A percentile compares a stretch with the other conserved stretches of the same genome.
Evolutionary conservation across 257 asterid species (phyloP).

Genomic region (Parsonsia alboflavescens): DNA sequence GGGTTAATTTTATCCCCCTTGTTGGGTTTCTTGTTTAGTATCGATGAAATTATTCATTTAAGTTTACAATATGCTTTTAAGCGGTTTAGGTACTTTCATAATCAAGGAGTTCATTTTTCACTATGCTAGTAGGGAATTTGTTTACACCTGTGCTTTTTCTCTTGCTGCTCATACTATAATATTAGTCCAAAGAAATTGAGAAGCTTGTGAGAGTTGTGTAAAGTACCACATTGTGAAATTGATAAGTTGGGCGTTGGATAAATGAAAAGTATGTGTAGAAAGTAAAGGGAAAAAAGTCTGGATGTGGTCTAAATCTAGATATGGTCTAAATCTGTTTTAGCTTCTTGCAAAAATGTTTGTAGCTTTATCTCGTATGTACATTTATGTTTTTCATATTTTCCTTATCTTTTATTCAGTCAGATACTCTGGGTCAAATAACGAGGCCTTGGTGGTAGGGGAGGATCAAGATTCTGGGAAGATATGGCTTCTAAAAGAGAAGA

Average conservation of each 20-base stretch:
- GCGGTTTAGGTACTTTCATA: background rate
- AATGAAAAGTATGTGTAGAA: background rate
- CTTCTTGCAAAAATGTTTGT: background rate
- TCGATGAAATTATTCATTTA: background rate
- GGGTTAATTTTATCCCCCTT: background rate
- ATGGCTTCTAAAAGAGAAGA: slow-evolving; percentile 60
- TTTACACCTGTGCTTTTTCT: background rate
- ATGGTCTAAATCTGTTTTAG: background rate
- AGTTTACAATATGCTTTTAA: background rate
- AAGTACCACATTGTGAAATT: background rate
- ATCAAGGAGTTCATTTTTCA: background rate
- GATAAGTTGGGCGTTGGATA: background rate
- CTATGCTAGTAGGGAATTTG: background rate
- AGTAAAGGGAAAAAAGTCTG: background rate
- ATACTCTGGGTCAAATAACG: slow-evolving; percentile 23
- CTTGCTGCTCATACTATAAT: background rate
- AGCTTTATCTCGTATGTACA: background rate
- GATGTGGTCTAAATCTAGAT: background rate
- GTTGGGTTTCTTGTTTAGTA: background rate
- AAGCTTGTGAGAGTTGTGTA: background rate
- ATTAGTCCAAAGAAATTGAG: background rate
- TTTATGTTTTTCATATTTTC: slow-evolving; percentile 2
- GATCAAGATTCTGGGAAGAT: slow-evolving; percentile 40
- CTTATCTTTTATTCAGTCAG: slow-evolving; percentile 26
- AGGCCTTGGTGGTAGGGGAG: slow-evolving; percentile 19